Evolutionary conservation across 2,329 filamentous ascomycete species (phyloP), one percentile per base, ranked within the genome.

Genomic region (Zymoseptoria tritici): DNA sequence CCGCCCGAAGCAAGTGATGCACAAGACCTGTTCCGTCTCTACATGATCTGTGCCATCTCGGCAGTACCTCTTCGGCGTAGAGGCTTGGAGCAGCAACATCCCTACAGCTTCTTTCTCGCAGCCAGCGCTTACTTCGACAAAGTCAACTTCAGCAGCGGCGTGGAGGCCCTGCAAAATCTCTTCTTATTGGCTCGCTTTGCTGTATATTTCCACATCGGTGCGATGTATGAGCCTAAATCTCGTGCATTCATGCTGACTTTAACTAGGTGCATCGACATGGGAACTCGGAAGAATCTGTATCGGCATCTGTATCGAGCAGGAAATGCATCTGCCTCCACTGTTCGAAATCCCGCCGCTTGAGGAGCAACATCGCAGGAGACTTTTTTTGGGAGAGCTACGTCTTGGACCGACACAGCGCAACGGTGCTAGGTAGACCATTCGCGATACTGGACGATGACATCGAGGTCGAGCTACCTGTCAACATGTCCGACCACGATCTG

Each of bases 371-470:
- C 70, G 68, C 36, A 70, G 76, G 0, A 67, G 76, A 1, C 72
- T n/a, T 79, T 0, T 80, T 79, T 61, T 79, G 77, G 77, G 70
- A 76, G 49, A 77, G 74, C 62, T 79, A 79, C 56, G 70, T 78
- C n/a, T 73, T 78, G 13, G 76, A 78, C 58, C 67, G 76, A 19
- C 78, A 79, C 51, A 78, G 74, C 60, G 79, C 77, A n/a, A 73
- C 71, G 0, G 76, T 74, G 1, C 66, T 79, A 0, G 73, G 72
- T 36, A 73, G 77, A 1, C 77, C 76, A 0, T 77, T 77, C 58
- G 74, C 77, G 0, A 76, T 79, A 5, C 64, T 70, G 0, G 77
- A 79, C 56, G 59, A 66, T 19, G 74, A 76, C 20, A 77, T 79
- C 24, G 64, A 68, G 2, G 68, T 76, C 7, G 63, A 62, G 2